These are phyloP conservation scores for Drechslerella coelobrocha DNA, from an alignment of 2,329 filamentous ascomycete genomes.

Conservation along the genomic window DNA sequence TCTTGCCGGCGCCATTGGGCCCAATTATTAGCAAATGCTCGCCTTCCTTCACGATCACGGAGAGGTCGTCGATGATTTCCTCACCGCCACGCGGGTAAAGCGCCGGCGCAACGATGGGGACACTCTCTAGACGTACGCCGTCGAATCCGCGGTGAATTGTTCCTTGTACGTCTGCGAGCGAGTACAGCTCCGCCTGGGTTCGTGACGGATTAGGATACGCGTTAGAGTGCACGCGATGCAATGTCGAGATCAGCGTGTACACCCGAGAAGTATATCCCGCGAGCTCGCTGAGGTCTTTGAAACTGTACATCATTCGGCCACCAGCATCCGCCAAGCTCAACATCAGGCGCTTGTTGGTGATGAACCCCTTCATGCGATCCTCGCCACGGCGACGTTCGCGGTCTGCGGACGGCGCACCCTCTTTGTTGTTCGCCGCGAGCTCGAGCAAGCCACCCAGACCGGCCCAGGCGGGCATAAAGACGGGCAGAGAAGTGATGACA, in stretches of 20 bases:
- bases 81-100: slow-evolving; percentile 90
- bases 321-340: slow-evolving; percentile 94
- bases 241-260: slow-evolving; percentile 91
- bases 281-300: slow-evolving; percentile 94
- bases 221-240: slow-evolving; percentile 90
- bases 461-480: slow-evolving; percentile 94
- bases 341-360: slow-evolving; percentile 99
- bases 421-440: slow-evolving; percentile 61
- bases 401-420: slow-evolving; percentile 58
- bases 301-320: slow-evolving; percentile 98
- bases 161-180: slow-evolving; percentile 87
- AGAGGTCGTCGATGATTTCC: slow-evolving; percentile 85
- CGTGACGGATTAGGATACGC: slow-evolving; percentile 77
- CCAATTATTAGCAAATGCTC: slow-evolving; percentile 95
- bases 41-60: slow-evolving; percentile 85
- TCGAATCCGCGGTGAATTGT: slow-evolving; percentile 95
- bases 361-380: slow-evolving; percentile 95
- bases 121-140: slow-evolving; percentile 88
- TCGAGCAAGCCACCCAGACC: slow-evolving; percentile 78
- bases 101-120: slow-evolving; percentile 87
- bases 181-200: slow-evolving; percentile 79
- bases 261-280: slow-evolving; percentile 95
- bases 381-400: slow-evolving; percentile 66
- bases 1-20: slow-evolving; percentile 93
- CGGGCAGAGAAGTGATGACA: slow-evolving; percentile 85